Conservation (phyloP, 768 basidiomycete genomes). For the Podaxis rugospora region DNA sequence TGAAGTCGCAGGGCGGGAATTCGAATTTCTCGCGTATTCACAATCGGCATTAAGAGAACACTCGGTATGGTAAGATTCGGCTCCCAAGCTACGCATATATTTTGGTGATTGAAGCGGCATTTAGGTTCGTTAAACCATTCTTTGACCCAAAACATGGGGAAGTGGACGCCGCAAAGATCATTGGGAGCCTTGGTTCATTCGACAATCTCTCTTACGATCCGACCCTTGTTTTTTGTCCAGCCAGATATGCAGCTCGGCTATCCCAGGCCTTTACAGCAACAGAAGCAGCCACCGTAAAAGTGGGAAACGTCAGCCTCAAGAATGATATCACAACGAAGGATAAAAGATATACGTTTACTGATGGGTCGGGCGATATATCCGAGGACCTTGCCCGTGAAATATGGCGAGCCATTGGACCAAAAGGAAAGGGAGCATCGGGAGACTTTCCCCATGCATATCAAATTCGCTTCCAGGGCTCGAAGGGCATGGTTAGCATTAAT, state of each 20-base stretch:
- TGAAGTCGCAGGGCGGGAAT: constrained; percentile 45
- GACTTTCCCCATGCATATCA: constrained; percentile 48
- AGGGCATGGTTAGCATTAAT: constrained; percentile 60
- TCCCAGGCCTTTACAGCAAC: constrained; percentile 74
- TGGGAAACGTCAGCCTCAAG: constrained; percentile 38
- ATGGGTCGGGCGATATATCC: constrained; percentile 66
- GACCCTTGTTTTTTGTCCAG: constrained; percentile 50
- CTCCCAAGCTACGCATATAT: background rate
- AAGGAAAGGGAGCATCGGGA: constrained; percentile 19
- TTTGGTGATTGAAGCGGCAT: background rate
- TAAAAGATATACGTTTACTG: constrained; percentile 50
- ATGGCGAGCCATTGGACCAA: constrained; percentile 30
- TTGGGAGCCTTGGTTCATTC: constrained; percentile 51
- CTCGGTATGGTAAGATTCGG: constrained; percentile 40
- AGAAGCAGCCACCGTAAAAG: constrained; percentile 39
- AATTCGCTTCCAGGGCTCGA: constrained; percentile 57
- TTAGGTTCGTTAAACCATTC: constrained; percentile 62
- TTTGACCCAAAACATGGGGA: constrained; percentile 20
- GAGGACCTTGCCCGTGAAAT: constrained; percentile 48
- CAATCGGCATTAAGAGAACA: constrained; percentile 66
- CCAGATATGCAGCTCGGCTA: constrained; percentile 65
- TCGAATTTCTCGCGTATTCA: constrained; percentile 66
- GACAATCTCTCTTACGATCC: constrained; percentile 37
- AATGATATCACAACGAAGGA: constrained; percentile 28
- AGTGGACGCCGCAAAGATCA: constrained; percentile 44